Evolutionary conservation across 345 rosid genomes (phyloP), one percentile per base, ranked within the genome.

Genomic region (Pseudoturritis turrita): DNA sequence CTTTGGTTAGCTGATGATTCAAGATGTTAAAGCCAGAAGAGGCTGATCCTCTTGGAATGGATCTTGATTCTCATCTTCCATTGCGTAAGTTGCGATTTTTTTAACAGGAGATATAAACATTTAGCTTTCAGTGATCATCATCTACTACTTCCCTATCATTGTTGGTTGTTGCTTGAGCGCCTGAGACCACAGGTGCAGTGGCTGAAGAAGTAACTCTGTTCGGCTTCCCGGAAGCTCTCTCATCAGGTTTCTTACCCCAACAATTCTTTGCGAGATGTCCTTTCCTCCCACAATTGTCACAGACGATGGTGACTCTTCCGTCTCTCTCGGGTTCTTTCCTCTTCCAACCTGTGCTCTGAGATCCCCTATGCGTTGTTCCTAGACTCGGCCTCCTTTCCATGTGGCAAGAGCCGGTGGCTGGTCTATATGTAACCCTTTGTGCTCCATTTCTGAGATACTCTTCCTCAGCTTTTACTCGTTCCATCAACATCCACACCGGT

Each of bases 261-360:
- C 96, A 93, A 36, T 78, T 23, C 64, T 68, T 79, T 14, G 88
- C 37, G n/a, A 78, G 4, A 79, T 90, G 98, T 28, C 96, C 98
- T 37, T 53, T 84, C 84, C 73, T 89, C 44, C 88, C 87, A 59
- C 97, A 89, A 39, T 59, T 80, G 63, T 72, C 70, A 68, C 97
- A 85, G 61, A 69, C 29, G 1, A 64, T 25, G 17, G 31, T 35
- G 65, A 66, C 81, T 70, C 79, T 71, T 53, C 75, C 73, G 1
- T 71, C 72, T 65, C 80, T 80, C 36, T 72, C 79, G 2, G 81
- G 75, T 33, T 72, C 84, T 80, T 72, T 82, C 72, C 80, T 64
- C 43, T 77, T 77, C 72, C 72, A 77, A 63, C 79, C 75, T 44
- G 55, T 53, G 45, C 56, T 70, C 70, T 55, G 70, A 3, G 79